phyloP scores from a whole-genome alignment of 2,329 filamentous ascomycete genomes.

The Neofusicoccum umdonicola region DNA sequence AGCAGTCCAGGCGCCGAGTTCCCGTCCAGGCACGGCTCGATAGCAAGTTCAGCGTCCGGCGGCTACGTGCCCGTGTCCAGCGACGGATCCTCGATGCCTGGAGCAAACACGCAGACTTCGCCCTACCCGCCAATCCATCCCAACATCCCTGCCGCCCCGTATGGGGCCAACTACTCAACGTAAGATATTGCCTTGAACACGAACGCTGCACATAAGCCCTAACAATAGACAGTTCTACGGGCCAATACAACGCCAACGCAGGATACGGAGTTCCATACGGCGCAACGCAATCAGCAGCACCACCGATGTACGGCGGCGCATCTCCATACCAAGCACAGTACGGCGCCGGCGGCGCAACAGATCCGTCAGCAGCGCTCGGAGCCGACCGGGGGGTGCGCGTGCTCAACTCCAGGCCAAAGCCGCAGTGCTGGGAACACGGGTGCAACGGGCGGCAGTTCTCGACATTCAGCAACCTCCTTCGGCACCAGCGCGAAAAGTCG shows the following conservation, averaged over 20 bases:
- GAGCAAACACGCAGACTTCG: constrained; percentile 29
- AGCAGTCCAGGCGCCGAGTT: constrained; percentile 16
- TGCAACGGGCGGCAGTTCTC: constrained; percentile 95
- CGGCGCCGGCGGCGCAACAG: constrained; percentile 24
- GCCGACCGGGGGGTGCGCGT: constrained; percentile 57
- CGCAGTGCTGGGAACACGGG: constrained; percentile 95
- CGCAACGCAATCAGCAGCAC: constrained; percentile 25
- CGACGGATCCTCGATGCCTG: constrained; percentile 25
- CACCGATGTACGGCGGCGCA: constrained; percentile 35
- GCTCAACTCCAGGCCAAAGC: constrained; percentile 78
- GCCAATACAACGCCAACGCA: constrained; percentile 30
- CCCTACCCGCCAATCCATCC: constrained; percentile 33
- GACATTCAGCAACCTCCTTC: constrained; percentile 89
- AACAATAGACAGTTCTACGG: constrained; percentile 25
- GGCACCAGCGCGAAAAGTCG: constrained; percentile 92
- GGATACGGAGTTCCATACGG: constrained; percentile 31
- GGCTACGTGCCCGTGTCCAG: constrained; percentile 24
- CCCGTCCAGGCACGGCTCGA: constrained; percentile 18
- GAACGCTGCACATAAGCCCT: not conserved
- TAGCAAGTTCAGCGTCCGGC: constrained; percentile 29
- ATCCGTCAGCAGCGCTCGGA: constrained; percentile 23
- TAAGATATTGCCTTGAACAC: constrained; percentile 19
- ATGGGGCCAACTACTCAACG: constrained; percentile 33
- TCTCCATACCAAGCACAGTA: constrained; percentile 32
- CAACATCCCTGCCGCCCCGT: constrained; percentile 29